A percentile compares a stretch with the other conserved stretches of the same genome.
Evolutionary conservation across 164 flowering plant genomes (phyloP).

Genomic region (Litsea cubeba): DNA sequence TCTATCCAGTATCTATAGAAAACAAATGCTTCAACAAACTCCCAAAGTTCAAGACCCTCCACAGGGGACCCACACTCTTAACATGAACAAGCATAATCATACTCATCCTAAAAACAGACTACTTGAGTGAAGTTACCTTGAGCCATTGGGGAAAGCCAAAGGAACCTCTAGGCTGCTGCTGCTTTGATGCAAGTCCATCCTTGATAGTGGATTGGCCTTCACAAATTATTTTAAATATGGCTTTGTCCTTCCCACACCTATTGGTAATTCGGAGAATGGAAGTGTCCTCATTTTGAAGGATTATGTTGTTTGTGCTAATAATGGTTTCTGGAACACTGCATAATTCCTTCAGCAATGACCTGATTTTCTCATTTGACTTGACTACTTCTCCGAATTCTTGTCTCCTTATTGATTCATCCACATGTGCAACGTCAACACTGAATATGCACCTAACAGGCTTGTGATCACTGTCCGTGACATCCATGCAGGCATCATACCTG

Average conservation of each 20-base stretch:
- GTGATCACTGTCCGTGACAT: slow-evolving; percentile 96
- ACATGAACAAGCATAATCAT: background rate
- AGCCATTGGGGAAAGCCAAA: slow-evolving; percentile 96
- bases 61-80: background rate
- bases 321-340: slow-evolving; percentile 63
- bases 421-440: slow-evolving; percentile 55
- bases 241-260: slow-evolving; percentile 44
- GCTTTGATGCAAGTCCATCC: slow-evolving; percentile 43
- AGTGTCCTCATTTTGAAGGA: slow-evolving; percentile 71
- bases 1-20: too few species aligned
- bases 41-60: background rate
- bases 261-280: slow-evolving; percentile 61
- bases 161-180: slow-evolving; percentile 48
- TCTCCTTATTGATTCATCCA: slow-evolving; percentile 81
- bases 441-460: slow-evolving; percentile 92
- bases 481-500: slow-evolving; percentile 99
- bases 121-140: slow-evolving; percentile 48
- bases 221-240: slow-evolving; percentile 57
- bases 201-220: slow-evolving; percentile 57
- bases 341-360: slow-evolving; percentile 41
- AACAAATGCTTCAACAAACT: background rate
- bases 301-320: slow-evolving; percentile 58
- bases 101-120: background rate
- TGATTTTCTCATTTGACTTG: slow-evolving; percentile 49
- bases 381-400: slow-evolving; percentile 65